phyloP scores from a whole-genome alignment of 176 grass and related monocot species.

The Themeda triandra region DNA sequence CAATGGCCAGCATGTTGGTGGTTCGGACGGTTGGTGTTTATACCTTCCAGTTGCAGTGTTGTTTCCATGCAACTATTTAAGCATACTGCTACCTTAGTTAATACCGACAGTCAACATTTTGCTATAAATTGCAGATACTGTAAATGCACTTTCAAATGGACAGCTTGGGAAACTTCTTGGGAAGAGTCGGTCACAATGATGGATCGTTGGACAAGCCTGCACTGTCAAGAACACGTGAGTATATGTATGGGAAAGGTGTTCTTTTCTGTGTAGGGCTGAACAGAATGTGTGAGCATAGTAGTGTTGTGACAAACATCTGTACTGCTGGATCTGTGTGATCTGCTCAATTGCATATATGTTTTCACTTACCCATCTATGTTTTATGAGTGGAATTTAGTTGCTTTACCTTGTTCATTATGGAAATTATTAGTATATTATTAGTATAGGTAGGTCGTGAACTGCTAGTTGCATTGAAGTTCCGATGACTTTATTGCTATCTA shows the following conservation, averaged over 20 bases:
- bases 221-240: not conserved
- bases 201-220: not conserved
- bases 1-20: constrained; percentile 85
- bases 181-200: constrained; percentile 42
- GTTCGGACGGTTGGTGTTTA: constrained; percentile 66
- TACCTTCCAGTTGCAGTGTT: constrained; percentile 7
- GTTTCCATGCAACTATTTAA: not conserved
- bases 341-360: constrained; percentile 4
- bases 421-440: too few species aligned
- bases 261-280: not conserved
- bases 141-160: constrained; percentile 48
- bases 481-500: too few species aligned
- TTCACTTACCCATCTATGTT: not conserved
- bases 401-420: not conserved
- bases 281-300: constrained; percentile 6
- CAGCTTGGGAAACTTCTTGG: constrained; percentile 73
- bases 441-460: not conserved
- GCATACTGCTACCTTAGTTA: not conserved
- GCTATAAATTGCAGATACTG: constrained; percentile 45
- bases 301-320: constrained; percentile 14
- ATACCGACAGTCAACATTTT: not conserved
- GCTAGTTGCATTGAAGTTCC: not conserved
- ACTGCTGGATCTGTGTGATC: constrained; percentile 5
- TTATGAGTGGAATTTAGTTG: not conserved
- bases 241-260: not conserved